These are phyloP conservation scores for Paramecium primaurelia DNA, from an alignment of 73 alveolate genomes.

Conservation along the genomic window DNA sequence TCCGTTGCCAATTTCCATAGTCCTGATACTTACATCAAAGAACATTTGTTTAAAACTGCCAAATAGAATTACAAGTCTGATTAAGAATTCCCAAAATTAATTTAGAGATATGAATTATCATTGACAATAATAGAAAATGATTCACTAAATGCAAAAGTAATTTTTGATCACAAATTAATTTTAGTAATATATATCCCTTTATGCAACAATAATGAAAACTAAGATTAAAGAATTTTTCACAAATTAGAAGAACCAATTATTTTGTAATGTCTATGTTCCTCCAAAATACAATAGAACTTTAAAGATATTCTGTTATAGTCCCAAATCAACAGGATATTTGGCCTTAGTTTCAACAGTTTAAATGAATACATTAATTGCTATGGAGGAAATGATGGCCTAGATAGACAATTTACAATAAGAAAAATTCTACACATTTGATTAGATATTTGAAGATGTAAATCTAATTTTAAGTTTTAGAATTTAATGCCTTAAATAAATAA, in stretches of 20 bases:
- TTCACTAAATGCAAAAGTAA: background rate
- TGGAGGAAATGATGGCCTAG: background rate
- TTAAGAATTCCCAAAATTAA: background rate
- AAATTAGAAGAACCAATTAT: background rate
- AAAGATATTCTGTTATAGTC: background rate
- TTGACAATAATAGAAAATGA: background rate
- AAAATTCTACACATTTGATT: background rate
- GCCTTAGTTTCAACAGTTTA: background rate
- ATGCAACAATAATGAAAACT: background rate
- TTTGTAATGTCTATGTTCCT: slow-evolving; percentile 20
- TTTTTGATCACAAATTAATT: background rate
- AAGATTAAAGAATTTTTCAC: background rate
- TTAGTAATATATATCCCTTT: slow-evolving; percentile 10
- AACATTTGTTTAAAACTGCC: background rate
- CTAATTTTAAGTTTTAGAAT: background rate
- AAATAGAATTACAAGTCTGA: background rate
- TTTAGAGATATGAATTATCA: background rate
- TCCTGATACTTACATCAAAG: background rate
- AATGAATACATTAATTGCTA: background rate
- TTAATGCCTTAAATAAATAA: background rate
- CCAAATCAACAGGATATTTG: background rate
- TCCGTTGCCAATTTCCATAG: background rate
- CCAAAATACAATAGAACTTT: background rate
- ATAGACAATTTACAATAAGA: background rate
- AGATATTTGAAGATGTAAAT: background rate